These are phyloP conservation scores for Mycena rosella DNA, from an alignment of 768 basidiomycete species.

Conservation along the genomic window DNA sequence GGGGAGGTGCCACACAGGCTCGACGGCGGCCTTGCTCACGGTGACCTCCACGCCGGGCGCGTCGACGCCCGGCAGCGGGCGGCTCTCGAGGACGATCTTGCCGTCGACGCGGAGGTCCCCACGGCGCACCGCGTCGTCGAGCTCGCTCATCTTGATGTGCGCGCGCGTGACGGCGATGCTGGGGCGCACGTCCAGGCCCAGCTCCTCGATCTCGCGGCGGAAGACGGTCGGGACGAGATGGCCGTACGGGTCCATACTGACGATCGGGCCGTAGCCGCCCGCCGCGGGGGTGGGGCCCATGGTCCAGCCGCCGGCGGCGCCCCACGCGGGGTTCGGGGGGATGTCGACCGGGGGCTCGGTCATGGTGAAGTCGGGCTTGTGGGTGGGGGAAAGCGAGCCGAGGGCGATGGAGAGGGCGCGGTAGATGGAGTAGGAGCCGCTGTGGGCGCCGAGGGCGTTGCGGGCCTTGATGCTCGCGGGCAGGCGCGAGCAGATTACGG, in stretches of 20 bases:
- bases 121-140: constrained; percentile 83
- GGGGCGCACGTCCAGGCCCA: constrained; percentile 87
- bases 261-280: constrained; percentile 60
- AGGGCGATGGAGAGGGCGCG: constrained; percentile 94
- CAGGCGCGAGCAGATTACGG: constrained; percentile 90
- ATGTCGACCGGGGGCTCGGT: constrained; percentile 90
- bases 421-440: constrained; percentile 95
- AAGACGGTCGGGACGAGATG: constrained; percentile 86
- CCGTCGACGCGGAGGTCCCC: constrained; percentile 86
- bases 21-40: constrained; percentile 94
- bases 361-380: constrained; percentile 85
- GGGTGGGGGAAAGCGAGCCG: constrained; percentile 81
- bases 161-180: constrained; percentile 95
- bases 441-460: constrained; percentile 95
- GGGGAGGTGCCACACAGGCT: constrained; percentile 96
- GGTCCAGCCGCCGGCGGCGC: constrained; percentile 30
- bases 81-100: constrained; percentile 80
- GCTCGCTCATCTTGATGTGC: constrained; percentile 94
- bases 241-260: constrained; percentile 94
- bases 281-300: constrained; percentile 57
- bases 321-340: constrained; percentile 83
- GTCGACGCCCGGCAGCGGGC: constrained; percentile 72
- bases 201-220: constrained; percentile 67
- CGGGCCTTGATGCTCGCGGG: constrained; percentile 87
- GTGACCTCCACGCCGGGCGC: constrained; percentile 89